A percentile compares a stretch with the other conserved stretches of the same genome.
Conservation (phyloP, 306 rosid genomes). For the peach (Prunus persica) region Prunus_persica_NCBIv2 NC_034010.1:11454001-11454500, state of each 20-base stretch:
- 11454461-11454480: background rate
- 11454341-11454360: conserved; percentile 38
- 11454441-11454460: background rate
- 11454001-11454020: conserved; percentile 84
- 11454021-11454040: conserved; percentile 92
- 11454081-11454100: background rate
- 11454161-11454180: conserved; percentile 3
- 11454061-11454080: conserved; percentile 33
- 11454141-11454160: background rate
- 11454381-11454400: conserved; percentile 8
- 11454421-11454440: conserved; percentile 13
- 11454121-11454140: background rate
- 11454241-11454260: conserved; percentile 99
- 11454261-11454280: conserved; percentile 93
- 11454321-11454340: conserved; percentile 83
- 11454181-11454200: conserved; percentile 68
- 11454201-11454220: conserved; percentile 99
- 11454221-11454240: conserved; percentile 86
- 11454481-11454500: background rate
- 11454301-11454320: conserved; percentile 98
- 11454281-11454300: conserved; percentile 92
- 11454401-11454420: conserved; percentile 10
- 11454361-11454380: background rate
- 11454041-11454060: conserved; percentile 82
- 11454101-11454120: background rate